Percentiles rank a stretch among this genome's conserved stretches.
Evolutionary conservation across 1,139 yeast species (phyloP).

Genomic region (Pichia sp.): DNA sequence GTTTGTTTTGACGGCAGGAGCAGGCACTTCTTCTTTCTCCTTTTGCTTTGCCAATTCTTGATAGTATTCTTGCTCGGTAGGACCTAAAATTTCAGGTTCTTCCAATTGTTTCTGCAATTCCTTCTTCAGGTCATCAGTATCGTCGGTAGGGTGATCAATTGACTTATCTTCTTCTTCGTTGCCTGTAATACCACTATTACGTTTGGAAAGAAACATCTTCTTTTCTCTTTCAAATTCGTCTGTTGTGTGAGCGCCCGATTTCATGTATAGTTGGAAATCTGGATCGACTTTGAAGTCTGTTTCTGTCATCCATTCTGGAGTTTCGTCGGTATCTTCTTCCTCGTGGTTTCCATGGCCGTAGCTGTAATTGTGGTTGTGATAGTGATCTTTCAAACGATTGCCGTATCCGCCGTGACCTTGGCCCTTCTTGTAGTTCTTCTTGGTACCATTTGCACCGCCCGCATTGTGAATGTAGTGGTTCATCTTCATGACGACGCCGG

Average conservation of each 20-base stretch:
- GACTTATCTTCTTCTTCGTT: not conserved
- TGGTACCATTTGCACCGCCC: not conserved
- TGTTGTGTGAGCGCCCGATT: constrained; percentile 26
- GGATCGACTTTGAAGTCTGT: constrained; percentile 31
- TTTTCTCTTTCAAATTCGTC: constrained; percentile 32
- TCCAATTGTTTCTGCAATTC: constrained; percentile 16
- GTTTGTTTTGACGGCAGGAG: not conserved
- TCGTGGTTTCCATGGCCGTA: not conserved
- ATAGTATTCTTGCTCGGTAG: constrained; percentile 18
- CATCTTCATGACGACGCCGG: constrained; percentile 8
- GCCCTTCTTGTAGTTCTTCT: not conserved
- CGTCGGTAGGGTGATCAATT: not conserved
- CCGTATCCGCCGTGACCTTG: not conserved
- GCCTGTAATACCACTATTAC: constrained; percentile 11
- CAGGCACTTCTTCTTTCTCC: not conserved
- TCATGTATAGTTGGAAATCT: constrained; percentile 25
- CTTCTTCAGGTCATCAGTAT: not conserved
- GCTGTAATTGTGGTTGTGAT: not conserved
- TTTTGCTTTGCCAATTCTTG: constrained; percentile 6
- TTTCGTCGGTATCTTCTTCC: constrained; percentile 21
- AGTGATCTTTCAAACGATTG: not conserved
- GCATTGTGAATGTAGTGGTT: constrained; percentile 12
- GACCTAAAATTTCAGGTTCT: constrained; percentile 22
- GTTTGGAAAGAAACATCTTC: constrained; percentile 19
- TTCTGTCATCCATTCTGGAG: constrained; percentile 32